Evolutionary conservation across 441 rosid species (phyloP).

Genomic region (Hypseocharis bilobata): DNA sequence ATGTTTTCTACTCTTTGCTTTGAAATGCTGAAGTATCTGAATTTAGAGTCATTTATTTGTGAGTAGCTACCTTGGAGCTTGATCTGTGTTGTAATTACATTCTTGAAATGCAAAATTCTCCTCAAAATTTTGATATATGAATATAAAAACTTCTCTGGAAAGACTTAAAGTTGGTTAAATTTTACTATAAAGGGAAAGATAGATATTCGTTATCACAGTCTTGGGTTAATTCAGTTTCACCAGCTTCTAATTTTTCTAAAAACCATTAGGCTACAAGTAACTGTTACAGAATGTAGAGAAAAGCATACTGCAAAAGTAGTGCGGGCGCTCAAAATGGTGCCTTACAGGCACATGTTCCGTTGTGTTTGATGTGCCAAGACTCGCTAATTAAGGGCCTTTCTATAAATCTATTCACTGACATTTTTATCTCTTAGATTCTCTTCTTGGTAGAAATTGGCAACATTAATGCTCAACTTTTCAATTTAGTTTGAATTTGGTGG

Average conservation of each 20-base stretch:
- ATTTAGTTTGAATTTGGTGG: no score
- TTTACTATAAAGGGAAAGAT: not conserved
- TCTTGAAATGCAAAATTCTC: not conserved
- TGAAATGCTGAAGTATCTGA: not conserved
- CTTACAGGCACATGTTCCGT: not conserved
- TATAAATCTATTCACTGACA: no score
- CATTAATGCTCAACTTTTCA: no score
- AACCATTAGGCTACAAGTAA: not conserved
- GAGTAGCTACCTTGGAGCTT: slow-evolving; percentile 1
- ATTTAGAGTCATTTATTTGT: not conserved
- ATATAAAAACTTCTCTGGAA: not conserved
- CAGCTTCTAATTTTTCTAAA: not conserved
- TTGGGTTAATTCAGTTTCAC: not conserved
- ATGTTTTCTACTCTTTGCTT: not conserved
- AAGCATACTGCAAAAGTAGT: not conserved
- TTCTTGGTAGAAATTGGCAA: no score
- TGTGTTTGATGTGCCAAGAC: not conserved
- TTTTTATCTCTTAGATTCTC: no score
- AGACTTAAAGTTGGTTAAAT: not conserved
- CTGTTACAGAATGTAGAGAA: not conserved
- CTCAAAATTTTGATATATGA: not conserved
- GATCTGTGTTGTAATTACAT: not conserved
- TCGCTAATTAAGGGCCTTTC: not conserved
- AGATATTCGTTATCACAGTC: not conserved
- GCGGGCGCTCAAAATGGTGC: not conserved